A percentile compares a stretch with the other conserved stretches of the same genome.
phyloP scores from a whole-genome alignment of 805 yeast species.

The Debaryomyces tyrocola region DNA sequence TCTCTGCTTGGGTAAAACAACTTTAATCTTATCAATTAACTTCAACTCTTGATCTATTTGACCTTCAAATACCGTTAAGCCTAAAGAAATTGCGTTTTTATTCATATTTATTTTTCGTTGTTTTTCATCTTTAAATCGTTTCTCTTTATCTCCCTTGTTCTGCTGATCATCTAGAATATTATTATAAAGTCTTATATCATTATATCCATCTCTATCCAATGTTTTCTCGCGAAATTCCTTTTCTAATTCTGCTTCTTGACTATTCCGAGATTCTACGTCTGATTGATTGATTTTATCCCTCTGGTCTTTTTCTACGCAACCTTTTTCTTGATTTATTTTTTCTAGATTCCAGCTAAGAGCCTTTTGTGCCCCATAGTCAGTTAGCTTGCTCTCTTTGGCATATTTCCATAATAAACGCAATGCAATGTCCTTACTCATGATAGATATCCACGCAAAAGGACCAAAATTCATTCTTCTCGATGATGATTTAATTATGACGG shows the following conservation, averaged over 20 bases:
- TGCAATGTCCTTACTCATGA: slow-evolving; percentile 47
- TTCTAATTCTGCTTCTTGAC: slow-evolving; percentile 11
- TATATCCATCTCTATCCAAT: slow-evolving; percentile 22
- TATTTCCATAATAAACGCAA: slow-evolving; percentile 9
- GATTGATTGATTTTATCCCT: not conserved
- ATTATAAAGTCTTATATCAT: slow-evolving; percentile 21
- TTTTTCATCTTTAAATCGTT: not conserved
- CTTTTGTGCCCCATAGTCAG: not conserved
- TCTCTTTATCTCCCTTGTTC: not conserved
- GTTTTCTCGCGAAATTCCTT: slow-evolving; percentile 22
- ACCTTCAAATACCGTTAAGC: slow-evolving; percentile 34
- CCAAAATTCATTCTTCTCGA: slow-evolving; percentile 48
- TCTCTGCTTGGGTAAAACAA: slow-evolving; percentile 52
- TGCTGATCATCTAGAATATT: slow-evolving; percentile 2
- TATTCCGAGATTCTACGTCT: not conserved
- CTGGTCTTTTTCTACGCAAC: not conserved
- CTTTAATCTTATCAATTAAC: slow-evolving; percentile 41
- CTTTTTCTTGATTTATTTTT: not conserved
- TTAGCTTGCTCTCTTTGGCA: slow-evolving; percentile 4
- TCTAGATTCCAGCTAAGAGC: not conserved
- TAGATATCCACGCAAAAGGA: slow-evolving; percentile 50
- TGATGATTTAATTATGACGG: slow-evolving; percentile 41
- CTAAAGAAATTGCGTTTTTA: slow-evolving; percentile 30
- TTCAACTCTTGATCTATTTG: slow-evolving; percentile 32
- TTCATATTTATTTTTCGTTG: slow-evolving; percentile 18